Conservation (phyloP, 2,329 filamentous ascomycete species). For the Beauveria caledonica region DNA sequence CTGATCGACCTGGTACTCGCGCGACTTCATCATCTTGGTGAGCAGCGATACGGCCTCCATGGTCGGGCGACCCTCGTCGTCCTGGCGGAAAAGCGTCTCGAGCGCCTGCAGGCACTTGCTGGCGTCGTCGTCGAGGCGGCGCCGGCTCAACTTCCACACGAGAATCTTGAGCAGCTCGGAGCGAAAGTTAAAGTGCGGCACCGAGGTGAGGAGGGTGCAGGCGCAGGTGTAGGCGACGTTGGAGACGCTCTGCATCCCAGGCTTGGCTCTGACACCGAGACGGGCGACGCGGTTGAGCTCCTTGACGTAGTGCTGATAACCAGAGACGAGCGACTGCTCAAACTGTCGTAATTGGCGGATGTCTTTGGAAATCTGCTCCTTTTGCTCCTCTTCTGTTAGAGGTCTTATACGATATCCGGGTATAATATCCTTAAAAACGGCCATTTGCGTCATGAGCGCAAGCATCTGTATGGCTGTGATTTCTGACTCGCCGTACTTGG, state of each 20-base stretch:
- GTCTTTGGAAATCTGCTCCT: conserved; percentile 83
- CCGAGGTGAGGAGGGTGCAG: conserved; percentile 68
- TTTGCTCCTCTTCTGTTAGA: conserved; percentile 62
- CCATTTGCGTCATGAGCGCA: conserved; percentile 74
- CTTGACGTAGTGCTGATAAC: conserved; percentile 79
- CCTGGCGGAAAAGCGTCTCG: conserved; percentile 73
- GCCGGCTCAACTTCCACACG: conserved; percentile 70
- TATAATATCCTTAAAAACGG: conserved; percentile 92
- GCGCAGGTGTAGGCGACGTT: conserved; percentile 78
- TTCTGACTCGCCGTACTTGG: conserved; percentile 61
- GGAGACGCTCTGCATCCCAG: conserved; percentile 45
- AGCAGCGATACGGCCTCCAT: conserved; percentile 79
- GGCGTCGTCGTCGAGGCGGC: conserved; percentile 65
- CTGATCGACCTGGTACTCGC: conserved; percentile 76
- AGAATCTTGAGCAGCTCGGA: conserved; percentile 80
- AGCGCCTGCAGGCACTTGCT: conserved; percentile 69
- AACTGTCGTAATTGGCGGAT: conserved; percentile 74
- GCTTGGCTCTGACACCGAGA: conserved; percentile 33
- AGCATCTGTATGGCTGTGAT: conserved; percentile 76
- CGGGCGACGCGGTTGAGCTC: conserved; percentile 63
- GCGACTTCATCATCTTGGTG: conserved; percentile 90
- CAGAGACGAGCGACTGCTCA: conserved; percentile 77
- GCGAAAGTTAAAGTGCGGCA: conserved; percentile 97
- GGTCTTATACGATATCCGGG: conserved; percentile 92
- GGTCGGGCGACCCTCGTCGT: conserved; percentile 83